These are phyloP conservation scores for Neurospora sp. DNA, from an alignment of 495 filamentous ascomycete genomes.

Conservation along the genomic window DNA sequence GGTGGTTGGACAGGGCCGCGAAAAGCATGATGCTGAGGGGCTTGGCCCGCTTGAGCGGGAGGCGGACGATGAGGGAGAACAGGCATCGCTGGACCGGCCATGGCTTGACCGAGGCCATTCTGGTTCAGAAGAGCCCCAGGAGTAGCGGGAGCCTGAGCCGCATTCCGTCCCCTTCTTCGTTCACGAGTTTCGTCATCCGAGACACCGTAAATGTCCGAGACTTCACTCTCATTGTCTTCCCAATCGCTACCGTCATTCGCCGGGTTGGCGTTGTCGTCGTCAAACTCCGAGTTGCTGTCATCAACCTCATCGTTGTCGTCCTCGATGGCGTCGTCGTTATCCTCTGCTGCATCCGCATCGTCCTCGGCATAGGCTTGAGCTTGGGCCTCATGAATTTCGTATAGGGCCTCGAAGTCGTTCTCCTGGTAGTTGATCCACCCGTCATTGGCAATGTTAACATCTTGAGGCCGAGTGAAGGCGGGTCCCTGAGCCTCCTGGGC, in stretches of 20 bases:
- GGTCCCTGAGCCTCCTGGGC: background rate
- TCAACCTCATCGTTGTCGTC: too few species aligned
- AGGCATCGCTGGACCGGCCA: too few species aligned
- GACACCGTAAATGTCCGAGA: background rate
- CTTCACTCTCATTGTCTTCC: too few species aligned
- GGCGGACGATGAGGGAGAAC: too few species aligned
- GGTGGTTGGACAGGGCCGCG: too few species aligned
- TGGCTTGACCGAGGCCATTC: too few species aligned
- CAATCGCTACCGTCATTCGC: too few species aligned
- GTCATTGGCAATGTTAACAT: fast-evolving
- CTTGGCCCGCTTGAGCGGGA: too few species aligned
- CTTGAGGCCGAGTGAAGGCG: fast-evolving
- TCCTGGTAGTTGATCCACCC: background rate
- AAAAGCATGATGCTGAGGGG: too few species aligned
- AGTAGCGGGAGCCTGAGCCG: background rate
- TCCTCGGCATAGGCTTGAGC: background rate
- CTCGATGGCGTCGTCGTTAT: too few species aligned
- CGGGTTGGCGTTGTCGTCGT: too few species aligned
- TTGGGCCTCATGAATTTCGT: background rate
- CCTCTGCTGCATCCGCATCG: background rate
- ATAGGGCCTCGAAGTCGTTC: background rate
- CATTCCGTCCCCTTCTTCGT: background rate
- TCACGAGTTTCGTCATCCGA: background rate
- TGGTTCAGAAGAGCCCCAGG: background rate
- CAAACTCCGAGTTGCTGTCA: too few species aligned